Base-by-base conservation (phyloP, 2,329 filamentous ascomycete species). In the Mollisia scopiformis region DNA sequence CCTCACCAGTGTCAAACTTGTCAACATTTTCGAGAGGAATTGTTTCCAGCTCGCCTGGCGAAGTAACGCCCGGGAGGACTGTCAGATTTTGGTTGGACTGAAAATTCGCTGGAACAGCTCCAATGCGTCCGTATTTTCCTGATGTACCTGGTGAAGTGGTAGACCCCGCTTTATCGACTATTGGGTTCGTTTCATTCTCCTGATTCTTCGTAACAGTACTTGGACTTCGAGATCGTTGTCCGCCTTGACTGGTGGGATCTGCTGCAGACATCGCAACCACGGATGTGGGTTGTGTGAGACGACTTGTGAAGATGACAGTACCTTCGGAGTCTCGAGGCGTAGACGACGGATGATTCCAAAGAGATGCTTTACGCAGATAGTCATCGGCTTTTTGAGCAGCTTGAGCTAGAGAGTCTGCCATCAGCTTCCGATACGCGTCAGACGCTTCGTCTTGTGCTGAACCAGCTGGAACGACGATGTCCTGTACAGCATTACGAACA, bases 401-500 rank as follows among this genome's bases (percentile, higher is more conserved):
- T 49, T 68, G 56, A 5, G 59, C 55, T 3, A 71, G 56, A 35
- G 65, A 66, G n/a, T 68, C 64, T 5, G 68, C 66, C 43, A 71
- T 62, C 28, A 69, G 55, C 19, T 58, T 63, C 37, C 68, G 63
- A 55, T 69, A 69, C 35, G 63, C 69, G 30, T 64, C 56, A 8
- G 68, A 67, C 14, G 67, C 66, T 33, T 64, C 46, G 10, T 65
- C 57, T 33, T 57, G 59, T 19, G 65, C 59, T 43, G 51, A 53
- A 13, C 63, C 65, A 37, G 64, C 54, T 11, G 68, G 69, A 14
- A 68, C 52, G 2, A 61, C 52, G 37, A 64, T 63, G 2, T 68
- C 66, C 11, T 66, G 57, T 1, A 72, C 68, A 23, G 65, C 68
- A 59, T 66, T 69, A 10, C 55, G 65, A 19, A 72, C 69, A 41